Evolutionary conservation across 805 yeast genomes (phyloP).

Genomic region (Candida parachauliodes): DNA sequence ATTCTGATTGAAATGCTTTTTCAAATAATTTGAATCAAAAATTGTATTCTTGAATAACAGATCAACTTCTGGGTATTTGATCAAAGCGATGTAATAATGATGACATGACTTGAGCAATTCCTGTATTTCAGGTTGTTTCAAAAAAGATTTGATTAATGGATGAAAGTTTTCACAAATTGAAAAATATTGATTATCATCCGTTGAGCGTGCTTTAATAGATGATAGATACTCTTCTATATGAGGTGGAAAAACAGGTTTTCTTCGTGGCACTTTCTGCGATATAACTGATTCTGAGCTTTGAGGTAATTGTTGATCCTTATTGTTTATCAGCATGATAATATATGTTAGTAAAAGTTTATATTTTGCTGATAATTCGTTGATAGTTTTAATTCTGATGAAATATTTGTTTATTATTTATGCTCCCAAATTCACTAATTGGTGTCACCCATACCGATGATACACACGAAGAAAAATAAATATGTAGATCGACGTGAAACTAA

Average conservation of each 20-base stretch:
- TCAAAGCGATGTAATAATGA: background rate
- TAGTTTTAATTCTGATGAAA: too few relatives aligned
- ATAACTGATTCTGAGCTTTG: too few relatives aligned
- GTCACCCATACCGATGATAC: too few relatives aligned
- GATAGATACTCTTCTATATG: background rate
- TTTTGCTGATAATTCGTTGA: too few relatives aligned
- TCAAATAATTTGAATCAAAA: background rate
- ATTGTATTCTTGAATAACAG: background rate
- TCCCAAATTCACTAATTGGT: too few relatives aligned
- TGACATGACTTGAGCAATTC: background rate
- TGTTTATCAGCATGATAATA: too few relatives aligned
- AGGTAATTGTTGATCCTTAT: too few relatives aligned
- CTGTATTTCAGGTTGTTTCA: background rate
- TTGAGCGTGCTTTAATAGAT: background rate
- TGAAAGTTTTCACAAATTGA: background rate
- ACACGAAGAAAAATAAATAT: too few relatives aligned
- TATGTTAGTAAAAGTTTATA: too few relatives aligned
- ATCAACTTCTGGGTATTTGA: background rate
- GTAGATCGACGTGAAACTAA: too few relatives aligned
- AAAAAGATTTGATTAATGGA: conserved; percentile 3
- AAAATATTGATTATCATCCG: background rate
- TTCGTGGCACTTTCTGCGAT: too few relatives aligned
- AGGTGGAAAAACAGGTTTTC: background rate
- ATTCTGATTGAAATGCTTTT: background rate
- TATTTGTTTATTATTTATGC: too few relatives aligned